Percentiles rank a stretch among this genome's conserved stretches.
Evolutionary conservation across 331 rosid species (phyloP).

Genomic region (Malus hybrid): DNA sequence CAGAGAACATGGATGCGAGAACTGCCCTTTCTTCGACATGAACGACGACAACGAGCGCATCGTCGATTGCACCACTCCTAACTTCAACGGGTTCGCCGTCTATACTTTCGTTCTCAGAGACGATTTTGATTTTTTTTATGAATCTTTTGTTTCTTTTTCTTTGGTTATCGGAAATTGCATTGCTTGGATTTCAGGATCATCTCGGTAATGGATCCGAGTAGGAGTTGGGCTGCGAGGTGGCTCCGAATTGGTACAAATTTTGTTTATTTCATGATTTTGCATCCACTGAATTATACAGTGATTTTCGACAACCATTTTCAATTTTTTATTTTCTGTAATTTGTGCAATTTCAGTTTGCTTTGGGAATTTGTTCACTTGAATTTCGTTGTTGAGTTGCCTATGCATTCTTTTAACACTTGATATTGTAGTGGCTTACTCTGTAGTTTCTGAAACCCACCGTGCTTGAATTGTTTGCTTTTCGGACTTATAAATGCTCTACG

Average conservation of each 20-base stretch:
- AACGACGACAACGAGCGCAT: constrained; percentile 85
- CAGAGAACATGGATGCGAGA: constrained; percentile 88
- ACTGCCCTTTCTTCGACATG: constrained; percentile 89
- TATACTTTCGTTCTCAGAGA: background rate
- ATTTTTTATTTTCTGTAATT: background rate
- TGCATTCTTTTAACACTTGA: background rate
- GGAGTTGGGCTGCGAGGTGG: constrained; percentile 98
- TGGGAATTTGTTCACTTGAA: background rate
- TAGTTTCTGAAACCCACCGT: background rate
- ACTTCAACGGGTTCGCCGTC: constrained; percentile 74
- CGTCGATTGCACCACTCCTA: constrained; percentile 88
- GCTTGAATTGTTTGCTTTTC: background rate
- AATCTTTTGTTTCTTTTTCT: background rate
- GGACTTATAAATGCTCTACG: background rate
- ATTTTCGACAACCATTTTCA: background rate
- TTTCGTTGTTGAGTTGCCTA: background rate
- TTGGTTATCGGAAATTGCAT: background rate
- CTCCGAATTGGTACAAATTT: constrained; percentile 53
- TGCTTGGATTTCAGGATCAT: constrained; percentile 45
- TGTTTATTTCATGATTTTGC: background rate
- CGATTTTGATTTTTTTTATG: background rate
- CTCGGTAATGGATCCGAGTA: constrained; percentile 84
- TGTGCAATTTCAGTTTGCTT: background rate
- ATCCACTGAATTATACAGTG: background rate
- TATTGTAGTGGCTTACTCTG: background rate